phyloP scores from a whole-genome alignment of 2,329 filamentous ascomycete species.

The Fusarium papillatum region DNA sequence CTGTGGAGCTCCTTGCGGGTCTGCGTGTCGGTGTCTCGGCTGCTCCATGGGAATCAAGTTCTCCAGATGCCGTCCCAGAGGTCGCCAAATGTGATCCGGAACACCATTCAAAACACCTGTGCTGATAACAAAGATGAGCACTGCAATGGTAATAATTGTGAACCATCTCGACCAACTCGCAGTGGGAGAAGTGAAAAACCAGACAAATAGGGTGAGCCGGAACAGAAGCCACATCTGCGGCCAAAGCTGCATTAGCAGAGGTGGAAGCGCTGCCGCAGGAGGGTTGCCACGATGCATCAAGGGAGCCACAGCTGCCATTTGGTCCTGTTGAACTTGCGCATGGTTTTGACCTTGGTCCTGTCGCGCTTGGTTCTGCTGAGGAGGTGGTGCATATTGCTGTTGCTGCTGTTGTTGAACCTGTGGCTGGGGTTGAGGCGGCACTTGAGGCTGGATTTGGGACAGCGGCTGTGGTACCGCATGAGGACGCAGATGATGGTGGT shows the following conservation, averaged over 20 bases:
- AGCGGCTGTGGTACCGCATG: constrained; percentile 26
- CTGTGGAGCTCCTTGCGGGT: constrained; percentile 20
- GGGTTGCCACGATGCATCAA: constrained; percentile 56
- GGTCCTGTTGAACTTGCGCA: constrained; percentile 40
- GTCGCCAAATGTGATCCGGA: constrained; percentile 67
- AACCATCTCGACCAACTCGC: constrained; percentile 72
- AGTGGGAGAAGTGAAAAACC: constrained; percentile 73
- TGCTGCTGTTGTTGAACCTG: constrained; percentile 33
- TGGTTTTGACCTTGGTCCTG: constrained; percentile 34
- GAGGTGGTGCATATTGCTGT: constrained; percentile 34
- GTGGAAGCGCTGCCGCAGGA: constrained; percentile 48
- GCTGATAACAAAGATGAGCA: constrained; percentile 70
- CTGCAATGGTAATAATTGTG: constrained; percentile 66
- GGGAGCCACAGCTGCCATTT: constrained; percentile 38
- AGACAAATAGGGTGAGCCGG: constrained; percentile 71
- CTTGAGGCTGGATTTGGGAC: constrained; percentile 24
- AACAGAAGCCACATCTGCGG: constrained; percentile 74
- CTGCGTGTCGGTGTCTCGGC: constrained; percentile 34
- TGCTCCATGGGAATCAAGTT: constrained; percentile 68
- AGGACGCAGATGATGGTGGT: constrained; percentile 35
- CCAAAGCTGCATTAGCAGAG: constrained; percentile 57
- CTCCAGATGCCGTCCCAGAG: constrained; percentile 71
- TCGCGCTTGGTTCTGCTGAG: constrained; percentile 43
- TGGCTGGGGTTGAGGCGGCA: constrained; percentile 16
- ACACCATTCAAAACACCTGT: constrained; percentile 70